These are phyloP conservation scores for Claviceps capensis DNA, from an alignment of 2,329 filamentous ascomycete species.

Conservation along the genomic window DNA sequence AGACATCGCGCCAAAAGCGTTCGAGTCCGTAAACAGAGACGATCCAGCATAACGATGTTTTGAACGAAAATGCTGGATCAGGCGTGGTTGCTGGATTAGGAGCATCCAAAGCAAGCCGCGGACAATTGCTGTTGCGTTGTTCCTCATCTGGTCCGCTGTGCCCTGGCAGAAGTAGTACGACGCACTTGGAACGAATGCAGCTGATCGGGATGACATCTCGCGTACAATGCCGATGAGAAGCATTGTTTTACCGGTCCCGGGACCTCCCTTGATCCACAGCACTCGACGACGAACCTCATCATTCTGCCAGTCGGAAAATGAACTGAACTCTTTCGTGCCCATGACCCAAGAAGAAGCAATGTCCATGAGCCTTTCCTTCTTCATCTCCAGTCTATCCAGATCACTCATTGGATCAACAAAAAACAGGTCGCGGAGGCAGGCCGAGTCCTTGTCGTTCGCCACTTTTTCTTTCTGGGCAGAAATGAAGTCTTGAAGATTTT, in stretches of 20 bases:
- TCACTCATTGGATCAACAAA: constrained; percentile 7
- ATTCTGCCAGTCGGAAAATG: constrained; percentile 17
- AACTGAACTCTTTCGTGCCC: constrained; percentile 3
- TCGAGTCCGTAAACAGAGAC: constrained; percentile 22
- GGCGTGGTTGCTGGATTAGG: constrained; percentile 10
- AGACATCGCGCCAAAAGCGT: constrained; percentile 20
- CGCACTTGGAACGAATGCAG: constrained; percentile 5
- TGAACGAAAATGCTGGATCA: constrained; percentile 23
- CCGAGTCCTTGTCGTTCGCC: constrained; percentile 7
- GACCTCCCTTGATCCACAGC: constrained; percentile 21
- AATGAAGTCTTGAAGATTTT: constrained; percentile 8
- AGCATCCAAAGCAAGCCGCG: constrained; percentile 27
- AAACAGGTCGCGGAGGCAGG: constrained; percentile 8
- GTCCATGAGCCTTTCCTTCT: constrained; percentile 7
- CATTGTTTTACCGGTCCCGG: constrained; percentile 26
- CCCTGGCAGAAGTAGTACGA: constrained; percentile 29
- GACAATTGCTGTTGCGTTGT: constrained; percentile 21
- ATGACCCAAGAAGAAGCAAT: constrained; percentile 8
- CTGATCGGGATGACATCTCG: constrained; percentile 9
- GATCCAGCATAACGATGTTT: constrained; percentile 19
- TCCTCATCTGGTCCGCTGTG: constrained; percentile 16
- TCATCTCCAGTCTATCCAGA: constrained; percentile 7
- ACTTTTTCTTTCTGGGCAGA: constrained; percentile 6
- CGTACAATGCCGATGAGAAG: constrained; percentile 17
- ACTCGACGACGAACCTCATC: constrained; percentile 10